Evolutionary conservation across 495 filamentous ascomycete species (phyloP).

Genomic region (Pyrenopolyporus hunteri): DNA sequence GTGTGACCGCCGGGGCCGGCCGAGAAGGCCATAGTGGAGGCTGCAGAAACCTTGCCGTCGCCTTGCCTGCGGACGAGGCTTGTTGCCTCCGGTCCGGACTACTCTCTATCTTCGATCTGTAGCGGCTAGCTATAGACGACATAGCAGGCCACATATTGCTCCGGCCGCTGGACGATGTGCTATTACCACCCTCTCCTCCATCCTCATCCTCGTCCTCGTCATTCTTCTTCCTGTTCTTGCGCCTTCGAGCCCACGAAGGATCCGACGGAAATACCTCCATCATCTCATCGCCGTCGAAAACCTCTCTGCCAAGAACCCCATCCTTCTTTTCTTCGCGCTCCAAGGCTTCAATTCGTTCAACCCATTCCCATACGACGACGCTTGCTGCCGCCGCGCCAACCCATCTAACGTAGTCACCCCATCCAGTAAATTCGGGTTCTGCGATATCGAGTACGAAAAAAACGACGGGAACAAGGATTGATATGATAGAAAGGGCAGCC

Average conservation of each 20-base stretch:
- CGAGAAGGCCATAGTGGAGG: slow-evolving; percentile 63
- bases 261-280: slow-evolving; percentile 70
- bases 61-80: slow-evolving; percentile 38
- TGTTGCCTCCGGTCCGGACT: slow-evolving; percentile 36
- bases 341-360: slow-evolving; percentile 95
- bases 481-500: slow-evolving; percentile 75
- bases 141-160: slow-evolving; percentile 56
- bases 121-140: slow-evolving; percentile 50
- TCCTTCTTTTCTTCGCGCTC: slow-evolving; percentile 97
- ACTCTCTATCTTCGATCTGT: slow-evolving; percentile 43
- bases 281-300: slow-evolving; percentile 98
- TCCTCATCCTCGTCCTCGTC: slow-evolving; percentile 39
- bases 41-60: slow-evolving; percentile 41
- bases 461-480: slow-evolving; percentile 87
- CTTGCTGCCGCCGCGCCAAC: slow-evolving; percentile 95
- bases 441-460: slow-evolving; percentile 96
- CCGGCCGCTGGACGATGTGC: slow-evolving; percentile 35
- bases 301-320: slow-evolving; percentile 89
- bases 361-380: slow-evolving; percentile 99
- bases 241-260: slow-evolving; percentile 44
- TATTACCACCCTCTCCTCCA: slow-evolving; percentile 29
- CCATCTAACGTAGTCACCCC: slow-evolving; percentile 98
- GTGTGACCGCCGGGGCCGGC: slow-evolving; percentile 69
- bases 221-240: slow-evolving; percentile 42
- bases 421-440: slow-evolving; percentile 83